These are phyloP conservation scores for Murraya paniculata DNA, from an alignment of 345 rosid genomes.

Conservation along the genomic window DNA sequence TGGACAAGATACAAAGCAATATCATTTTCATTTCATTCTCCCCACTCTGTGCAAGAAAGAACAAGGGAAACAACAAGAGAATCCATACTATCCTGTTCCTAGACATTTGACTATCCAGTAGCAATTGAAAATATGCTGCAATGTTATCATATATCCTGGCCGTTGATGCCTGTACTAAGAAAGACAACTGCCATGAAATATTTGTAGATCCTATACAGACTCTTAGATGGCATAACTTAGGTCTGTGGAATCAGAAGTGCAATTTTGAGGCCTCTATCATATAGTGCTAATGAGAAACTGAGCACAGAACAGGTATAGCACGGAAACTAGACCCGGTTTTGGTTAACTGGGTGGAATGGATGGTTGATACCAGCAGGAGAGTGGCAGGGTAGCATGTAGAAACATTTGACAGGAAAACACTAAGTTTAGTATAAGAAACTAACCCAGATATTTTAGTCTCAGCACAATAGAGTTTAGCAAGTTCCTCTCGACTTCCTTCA, in stretches of 20 bases:
- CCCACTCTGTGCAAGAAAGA: background rate
- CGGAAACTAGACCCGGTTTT: background rate
- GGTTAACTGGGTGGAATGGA: background rate
- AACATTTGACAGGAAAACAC: background rate
- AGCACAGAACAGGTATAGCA: background rate
- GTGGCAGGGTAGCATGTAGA: background rate
- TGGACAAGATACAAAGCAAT: background rate
- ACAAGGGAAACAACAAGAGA: background rate
- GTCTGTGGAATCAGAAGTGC: background rate
- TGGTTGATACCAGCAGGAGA: background rate
- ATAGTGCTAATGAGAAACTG: background rate
- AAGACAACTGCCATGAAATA: background rate
- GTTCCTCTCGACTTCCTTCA: conserved; percentile 89
- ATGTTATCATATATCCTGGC: background rate
- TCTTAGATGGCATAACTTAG: background rate
- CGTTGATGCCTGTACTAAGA: background rate
- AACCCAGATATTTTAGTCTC: conserved; percentile 54
- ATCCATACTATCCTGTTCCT: background rate
- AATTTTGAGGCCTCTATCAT: background rate
- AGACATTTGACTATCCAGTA: background rate
- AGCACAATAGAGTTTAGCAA: conserved; percentile 69
- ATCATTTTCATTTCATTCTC: background rate
- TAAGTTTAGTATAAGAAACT: conserved; percentile 14
- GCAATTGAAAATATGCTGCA: background rate
- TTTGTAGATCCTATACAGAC: background rate